These are phyloP conservation scores for Erysimum cheiri DNA, from an alignment of 441 rosid genomes.

Conservation along the genomic window DNA sequence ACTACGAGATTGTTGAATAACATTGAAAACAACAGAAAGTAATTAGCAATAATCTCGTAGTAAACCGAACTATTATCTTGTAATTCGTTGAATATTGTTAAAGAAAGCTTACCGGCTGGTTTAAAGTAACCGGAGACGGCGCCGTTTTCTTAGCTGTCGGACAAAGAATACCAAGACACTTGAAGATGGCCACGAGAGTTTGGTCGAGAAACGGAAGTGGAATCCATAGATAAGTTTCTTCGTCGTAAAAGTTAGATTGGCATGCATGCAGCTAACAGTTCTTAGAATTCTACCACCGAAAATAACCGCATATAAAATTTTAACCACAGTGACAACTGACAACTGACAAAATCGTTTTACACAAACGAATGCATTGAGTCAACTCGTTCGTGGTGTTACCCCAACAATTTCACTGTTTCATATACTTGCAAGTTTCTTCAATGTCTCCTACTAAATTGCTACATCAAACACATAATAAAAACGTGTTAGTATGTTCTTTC, in stretches of 20 bases:
- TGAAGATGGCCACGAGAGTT: constrained; percentile 21
- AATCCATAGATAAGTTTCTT: constrained; percentile 14
- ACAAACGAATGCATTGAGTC: constrained; percentile 4
- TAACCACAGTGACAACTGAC: not conserved
- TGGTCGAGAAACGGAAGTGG: constrained; percentile 15
- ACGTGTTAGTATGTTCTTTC: constrained; percentile 33
- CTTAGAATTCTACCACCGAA: not conserved
- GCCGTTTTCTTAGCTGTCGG: not conserved
- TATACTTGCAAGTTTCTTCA: constrained; percentile 28
- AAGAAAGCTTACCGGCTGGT: constrained; percentile 34
- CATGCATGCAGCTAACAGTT: not conserved
- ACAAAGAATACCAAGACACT: constrained; percentile 10
- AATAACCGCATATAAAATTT: not conserved
- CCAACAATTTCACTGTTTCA: constrained; percentile 8
- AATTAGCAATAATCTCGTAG: not conserved
- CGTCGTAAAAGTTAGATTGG: not conserved
- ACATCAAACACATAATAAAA: constrained; percentile 25
- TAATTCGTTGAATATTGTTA: not conserved
- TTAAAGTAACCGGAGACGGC: not conserved
- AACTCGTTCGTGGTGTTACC: constrained; percentile 28
- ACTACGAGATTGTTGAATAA: too few species aligned
- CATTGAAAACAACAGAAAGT: not conserved
- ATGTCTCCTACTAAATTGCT: constrained; percentile 31
- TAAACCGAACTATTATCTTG: not conserved
- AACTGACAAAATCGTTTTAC: not conserved